phyloP scores from a whole-genome alignment of 345 rosid species.

The Fremontodendron californicum region DNA sequence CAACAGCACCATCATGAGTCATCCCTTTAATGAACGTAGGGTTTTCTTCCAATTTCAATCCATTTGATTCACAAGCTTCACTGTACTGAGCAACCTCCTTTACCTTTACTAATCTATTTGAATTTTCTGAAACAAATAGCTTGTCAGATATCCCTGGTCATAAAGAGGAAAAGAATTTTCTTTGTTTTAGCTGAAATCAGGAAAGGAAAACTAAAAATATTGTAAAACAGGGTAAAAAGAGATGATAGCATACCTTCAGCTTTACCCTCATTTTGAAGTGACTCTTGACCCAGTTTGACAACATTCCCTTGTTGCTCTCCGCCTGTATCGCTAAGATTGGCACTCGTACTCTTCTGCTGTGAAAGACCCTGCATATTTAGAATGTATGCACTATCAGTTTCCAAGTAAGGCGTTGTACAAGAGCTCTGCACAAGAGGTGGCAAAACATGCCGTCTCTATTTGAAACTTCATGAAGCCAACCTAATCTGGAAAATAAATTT shows the following conservation, averaged over 20 bases:
- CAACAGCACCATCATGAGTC: conserved; percentile 16
- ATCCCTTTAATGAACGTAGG: conserved; percentile 1
- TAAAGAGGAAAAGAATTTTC: background rate
- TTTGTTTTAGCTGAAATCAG: background rate
- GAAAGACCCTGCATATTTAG: conserved; percentile 40
- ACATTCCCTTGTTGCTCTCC: conserved; percentile 16
- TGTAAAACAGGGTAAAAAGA: background rate
- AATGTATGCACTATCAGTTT: conserved; percentile 28
- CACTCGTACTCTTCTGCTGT: conserved; percentile 7
- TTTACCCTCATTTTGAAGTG: conserved; percentile 10
- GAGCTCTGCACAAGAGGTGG: conserved; percentile 31
- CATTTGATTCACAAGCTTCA: conserved; percentile 14
- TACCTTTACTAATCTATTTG: conserved; percentile 15
- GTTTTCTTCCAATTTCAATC: conserved; percentile 21
- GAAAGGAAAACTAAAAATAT: background rate
- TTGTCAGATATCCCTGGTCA: conserved; percentile 2
- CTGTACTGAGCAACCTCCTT: conserved; percentile 9
- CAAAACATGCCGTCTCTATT: conserved; percentile 33
- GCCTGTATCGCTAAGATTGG: conserved; percentile 10
- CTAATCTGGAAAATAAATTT: conserved; percentile 20
- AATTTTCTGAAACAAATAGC: conserved; percentile 27
- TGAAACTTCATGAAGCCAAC: conserved; percentile 30
- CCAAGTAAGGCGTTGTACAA: conserved; percentile 27
- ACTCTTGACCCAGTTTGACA: conserved; percentile 13
- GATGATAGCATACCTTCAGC: conserved; percentile 22